Conservation (phyloP, 352 stramenopile species). For the Globisporangium nagaii region DNA sequence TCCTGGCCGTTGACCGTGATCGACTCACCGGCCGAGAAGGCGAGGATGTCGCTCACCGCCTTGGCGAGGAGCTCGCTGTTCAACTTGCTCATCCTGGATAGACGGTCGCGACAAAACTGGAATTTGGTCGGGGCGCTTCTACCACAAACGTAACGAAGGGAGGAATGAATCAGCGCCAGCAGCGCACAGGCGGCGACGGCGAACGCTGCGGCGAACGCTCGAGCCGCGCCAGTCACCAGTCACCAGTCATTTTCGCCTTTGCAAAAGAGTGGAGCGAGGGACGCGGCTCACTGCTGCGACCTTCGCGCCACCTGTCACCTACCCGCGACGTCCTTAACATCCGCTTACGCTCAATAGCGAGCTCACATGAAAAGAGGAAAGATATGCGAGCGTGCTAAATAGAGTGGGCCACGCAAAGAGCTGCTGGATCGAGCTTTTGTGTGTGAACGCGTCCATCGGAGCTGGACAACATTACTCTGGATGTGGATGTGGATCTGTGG, state of each 20-base stretch:
- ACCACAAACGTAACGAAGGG: constrained; percentile 68
- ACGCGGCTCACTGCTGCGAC: not conserved
- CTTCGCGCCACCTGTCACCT: not conserved
- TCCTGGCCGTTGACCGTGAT: constrained; percentile 89
- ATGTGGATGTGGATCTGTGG: no score
- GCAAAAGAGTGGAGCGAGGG: not conserved
- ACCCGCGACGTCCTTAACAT: no score
- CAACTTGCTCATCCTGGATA: constrained; percentile 91
- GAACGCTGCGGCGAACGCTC: not conserved
- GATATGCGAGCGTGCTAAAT: no score
- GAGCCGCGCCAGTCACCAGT: no score
- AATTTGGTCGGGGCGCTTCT: constrained; percentile 51
- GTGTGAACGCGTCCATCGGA: no score
- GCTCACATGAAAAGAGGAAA: constrained; percentile 1
- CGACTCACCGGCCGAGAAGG: constrained; percentile 93
- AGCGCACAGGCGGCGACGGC: not conserved
- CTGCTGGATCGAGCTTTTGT: no score
- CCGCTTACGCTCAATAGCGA: no score
- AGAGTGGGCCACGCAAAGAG: no score
- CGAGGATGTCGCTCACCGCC: constrained; percentile 95
- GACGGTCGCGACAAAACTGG: constrained; percentile 7
- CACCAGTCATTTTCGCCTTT: constrained; percentile 2
- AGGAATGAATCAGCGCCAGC: constrained; percentile 50
- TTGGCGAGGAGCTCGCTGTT: constrained; percentile 96
- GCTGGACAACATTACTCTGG: no score